Evolutionary conservation across 306 rosid species (phyloP).

Genomic region (Cucumis sativus): Cucumber_9930_V3 NC_026660.2:25955501-25956000

Average conservation of each 20-base stretch:
- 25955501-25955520: too few relatives aligned
- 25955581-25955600: too few relatives aligned
- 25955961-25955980: constrained; percentile 26
- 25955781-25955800: background rate
- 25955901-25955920: constrained; percentile 60
- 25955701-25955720: too few relatives aligned
- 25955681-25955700: too few relatives aligned
- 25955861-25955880: constrained; percentile 16
- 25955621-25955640: too few relatives aligned
- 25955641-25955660: too few relatives aligned
- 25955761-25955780: background rate
- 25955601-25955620: too few relatives aligned
- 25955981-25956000: constrained; percentile 42
- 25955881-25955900: constrained; percentile 52
- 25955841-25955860: background rate
- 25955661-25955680: too few relatives aligned
- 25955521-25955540: too few relatives aligned
- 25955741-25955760: background rate
- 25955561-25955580: too few relatives aligned
- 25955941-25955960: constrained; percentile 76
- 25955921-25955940: constrained; percentile 68
- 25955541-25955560: too few relatives aligned
- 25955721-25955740: background rate
- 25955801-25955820: background rate
- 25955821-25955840: background rate